phyloP scores from a whole-genome alignment of 2,329 filamentous ascomycete genomes.

The Dryadomyces quercus-mongolicae region DNA sequence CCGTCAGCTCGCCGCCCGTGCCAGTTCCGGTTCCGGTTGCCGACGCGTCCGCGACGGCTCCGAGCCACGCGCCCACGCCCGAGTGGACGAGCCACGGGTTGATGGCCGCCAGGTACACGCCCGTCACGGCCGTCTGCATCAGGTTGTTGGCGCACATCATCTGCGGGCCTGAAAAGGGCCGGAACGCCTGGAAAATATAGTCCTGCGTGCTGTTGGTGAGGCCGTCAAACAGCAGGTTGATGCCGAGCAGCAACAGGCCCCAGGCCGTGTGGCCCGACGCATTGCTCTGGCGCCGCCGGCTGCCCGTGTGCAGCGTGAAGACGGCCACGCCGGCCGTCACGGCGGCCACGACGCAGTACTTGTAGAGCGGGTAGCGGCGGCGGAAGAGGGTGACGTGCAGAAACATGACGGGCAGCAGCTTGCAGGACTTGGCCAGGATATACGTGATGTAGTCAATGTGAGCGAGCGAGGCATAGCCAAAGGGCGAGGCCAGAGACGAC shows the following conservation, averaged over 20 bases:
- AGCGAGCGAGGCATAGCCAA: conserved; percentile 82
- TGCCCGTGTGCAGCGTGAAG: conserved; percentile 77
- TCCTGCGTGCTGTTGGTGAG: conserved; percentile 96
- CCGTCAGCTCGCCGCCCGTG: conserved; percentile 58
- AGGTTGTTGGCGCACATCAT: conserved; percentile 99
- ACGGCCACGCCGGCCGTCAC: conserved; percentile 89
- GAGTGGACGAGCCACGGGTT: conserved; percentile 70
- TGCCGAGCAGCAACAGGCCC: conserved; percentile 69
- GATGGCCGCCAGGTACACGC: conserved; percentile 59
- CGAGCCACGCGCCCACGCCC: conserved; percentile 49
- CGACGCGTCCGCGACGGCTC: conserved; percentile 54
- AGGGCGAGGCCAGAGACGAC: conserved; percentile 81
- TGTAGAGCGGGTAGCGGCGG: conserved; percentile 83
- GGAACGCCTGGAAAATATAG: conserved; percentile 73
- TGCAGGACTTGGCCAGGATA: conserved; percentile 94
- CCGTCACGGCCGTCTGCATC: conserved; percentile 68
- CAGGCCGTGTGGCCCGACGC: conserved; percentile 50
- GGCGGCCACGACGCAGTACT: conserved; percentile 84
- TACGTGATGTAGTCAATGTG: conserved; percentile 98
- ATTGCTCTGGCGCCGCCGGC: conserved; percentile 32
- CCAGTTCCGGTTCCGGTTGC: conserved; percentile 25
- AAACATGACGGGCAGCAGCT: conserved; percentile 97
- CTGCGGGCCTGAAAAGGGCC: conserved; percentile 78
- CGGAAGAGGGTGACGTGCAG: conserved; percentile 88
- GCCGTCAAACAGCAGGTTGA: conserved; percentile 92